Evolutionary conservation across 2,329 filamentous ascomycete species (phyloP).

Genomic region (Balansia obtecta): DNA sequence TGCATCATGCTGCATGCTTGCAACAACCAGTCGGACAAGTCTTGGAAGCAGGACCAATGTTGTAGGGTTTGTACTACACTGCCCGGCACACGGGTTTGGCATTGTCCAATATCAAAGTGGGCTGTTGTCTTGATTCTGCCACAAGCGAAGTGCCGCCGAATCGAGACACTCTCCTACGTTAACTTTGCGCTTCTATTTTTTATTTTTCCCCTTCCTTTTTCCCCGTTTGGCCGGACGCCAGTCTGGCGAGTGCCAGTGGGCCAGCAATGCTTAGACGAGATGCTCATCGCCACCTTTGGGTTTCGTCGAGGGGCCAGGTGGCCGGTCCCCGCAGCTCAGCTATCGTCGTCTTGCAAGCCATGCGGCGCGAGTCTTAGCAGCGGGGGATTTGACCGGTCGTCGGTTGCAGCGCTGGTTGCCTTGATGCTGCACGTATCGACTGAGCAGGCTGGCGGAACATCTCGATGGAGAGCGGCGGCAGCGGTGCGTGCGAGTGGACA

Average conservation of each 20-base stretch:
- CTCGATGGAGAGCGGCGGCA: not conserved
- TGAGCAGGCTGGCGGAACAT: not conserved
- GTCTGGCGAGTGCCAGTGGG: conserved; percentile 1
- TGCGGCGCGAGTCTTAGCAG: conserved; percentile 4
- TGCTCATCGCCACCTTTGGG: not conserved
- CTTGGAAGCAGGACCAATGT: not conserved
- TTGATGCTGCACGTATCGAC: not conserved
- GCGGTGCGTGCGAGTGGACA: not conserved
- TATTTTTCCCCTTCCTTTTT: not conserved
- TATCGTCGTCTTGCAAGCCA: conserved; percentile 5
- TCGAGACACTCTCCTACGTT: not conserved
- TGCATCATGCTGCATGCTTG: not conserved
- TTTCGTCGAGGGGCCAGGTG: not conserved
- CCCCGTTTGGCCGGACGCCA: not conserved
- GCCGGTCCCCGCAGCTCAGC: conserved; percentile 3
- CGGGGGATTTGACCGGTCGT: conserved; percentile 1
- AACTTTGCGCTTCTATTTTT: not conserved
- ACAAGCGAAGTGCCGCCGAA: not conserved
- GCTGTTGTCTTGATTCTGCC: not conserved
- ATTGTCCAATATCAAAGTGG: not conserved
- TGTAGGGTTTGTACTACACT: not conserved
- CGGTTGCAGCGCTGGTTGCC: not conserved
- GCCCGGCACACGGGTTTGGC: not conserved
- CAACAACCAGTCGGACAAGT: not conserved
- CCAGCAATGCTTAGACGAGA: not conserved